A percentile compares a stretch with the other conserved stretches of the same genome.
These are phyloP conservation scores for Stromatinia cepivora DNA, from an alignment of 2,329 filamentous ascomycete genomes.

Conservation along the genomic window DNA sequence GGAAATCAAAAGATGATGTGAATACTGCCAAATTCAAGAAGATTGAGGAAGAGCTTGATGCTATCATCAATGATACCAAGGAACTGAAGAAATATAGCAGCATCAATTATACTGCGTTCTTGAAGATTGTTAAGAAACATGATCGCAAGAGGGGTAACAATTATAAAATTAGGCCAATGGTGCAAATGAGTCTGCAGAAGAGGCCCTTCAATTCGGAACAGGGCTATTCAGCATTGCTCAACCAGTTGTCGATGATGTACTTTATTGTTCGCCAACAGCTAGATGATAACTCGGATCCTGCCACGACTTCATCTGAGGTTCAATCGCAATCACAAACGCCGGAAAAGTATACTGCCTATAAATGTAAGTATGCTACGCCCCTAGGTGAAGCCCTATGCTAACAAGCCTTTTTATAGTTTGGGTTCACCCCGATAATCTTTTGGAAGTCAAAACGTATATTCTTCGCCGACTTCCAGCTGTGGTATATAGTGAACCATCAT, in stretches of 20 bases:
- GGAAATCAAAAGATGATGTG: conserved; percentile 48
- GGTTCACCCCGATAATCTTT: conserved; percentile 92
- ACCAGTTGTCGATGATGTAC: conserved; percentile 92
- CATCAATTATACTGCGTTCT: conserved; percentile 95
- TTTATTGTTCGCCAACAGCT: conserved; percentile 86
- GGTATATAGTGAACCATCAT: conserved; percentile 85
- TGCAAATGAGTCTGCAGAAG: conserved; percentile 85
- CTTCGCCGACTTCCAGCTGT: conserved; percentile 86
- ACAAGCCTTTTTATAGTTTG: conserved; percentile 60
- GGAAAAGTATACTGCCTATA: conserved; percentile 80
- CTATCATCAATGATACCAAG: conserved; percentile 85
- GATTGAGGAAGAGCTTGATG: conserved; percentile 77
- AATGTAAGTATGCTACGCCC: conserved; percentile 60
- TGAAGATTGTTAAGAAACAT: conserved; percentile 99
- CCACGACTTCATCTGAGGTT: conserved; percentile 43
- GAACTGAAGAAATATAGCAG: conserved; percentile 94
- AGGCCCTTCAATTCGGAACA: conserved; percentile 90
- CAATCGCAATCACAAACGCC: conserved; percentile 60
- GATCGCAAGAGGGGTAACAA: conserved; percentile 85
- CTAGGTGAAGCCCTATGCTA: conserved; percentile 33
- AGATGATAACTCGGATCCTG: conserved; percentile 53
- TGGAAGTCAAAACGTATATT: conserved; percentile 96
- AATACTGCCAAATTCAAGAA: conserved; percentile 61
- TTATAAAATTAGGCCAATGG: conserved; percentile 87
- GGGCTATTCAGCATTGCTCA: conserved; percentile 85